Percentiles rank a stretch among this genome's conserved stretches.
Evolutionary conservation across 1,284 basidiomycete genomes (phyloP).

Genomic region (Cryptococcus sp.): DNA sequence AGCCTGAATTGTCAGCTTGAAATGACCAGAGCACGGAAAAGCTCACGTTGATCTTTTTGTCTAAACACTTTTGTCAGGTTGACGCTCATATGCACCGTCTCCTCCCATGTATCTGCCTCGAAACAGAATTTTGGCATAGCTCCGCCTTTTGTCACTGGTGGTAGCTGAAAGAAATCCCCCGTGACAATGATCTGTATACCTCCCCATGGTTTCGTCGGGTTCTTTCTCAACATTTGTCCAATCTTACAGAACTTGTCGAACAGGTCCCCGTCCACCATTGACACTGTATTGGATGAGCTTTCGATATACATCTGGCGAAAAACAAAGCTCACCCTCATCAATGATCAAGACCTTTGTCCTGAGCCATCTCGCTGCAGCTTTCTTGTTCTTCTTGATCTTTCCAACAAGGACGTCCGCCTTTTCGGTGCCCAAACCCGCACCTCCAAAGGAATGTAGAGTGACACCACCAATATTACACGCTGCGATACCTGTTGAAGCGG

Average conservation of each 20-base stretch:
- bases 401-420: constrained; percentile 58
- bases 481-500: constrained; percentile 86
- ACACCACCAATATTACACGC: constrained; percentile 90
- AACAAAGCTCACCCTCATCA: constrained; percentile 73
- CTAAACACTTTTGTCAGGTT: constrained; percentile 86
- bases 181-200: constrained; percentile 92
- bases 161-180: constrained; percentile 96
- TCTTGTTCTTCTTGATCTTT: constrained; percentile 69
- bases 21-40: background rate
- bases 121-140: constrained; percentile 68
- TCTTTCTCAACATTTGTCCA: constrained; percentile 54
- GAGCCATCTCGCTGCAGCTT: constrained; percentile 64
- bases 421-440: constrained; percentile 79
- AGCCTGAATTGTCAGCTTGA: constrained; percentile 48
- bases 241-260: constrained; percentile 49
- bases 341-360: constrained; percentile 79
- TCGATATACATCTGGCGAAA: background rate
- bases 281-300: constrained; percentile 57
- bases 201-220: constrained; percentile 67
- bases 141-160: constrained; percentile 68
- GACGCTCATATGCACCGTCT: constrained; percentile 69
- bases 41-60: constrained; percentile 54
- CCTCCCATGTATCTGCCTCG: constrained; percentile 79
- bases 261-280: constrained; percentile 91
- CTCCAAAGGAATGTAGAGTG: constrained; percentile 87